These are phyloP conservation scores for Aeminium ludgeri DNA, from an alignment of 495 filamentous ascomycete genomes.

Conservation along the genomic window DNA sequence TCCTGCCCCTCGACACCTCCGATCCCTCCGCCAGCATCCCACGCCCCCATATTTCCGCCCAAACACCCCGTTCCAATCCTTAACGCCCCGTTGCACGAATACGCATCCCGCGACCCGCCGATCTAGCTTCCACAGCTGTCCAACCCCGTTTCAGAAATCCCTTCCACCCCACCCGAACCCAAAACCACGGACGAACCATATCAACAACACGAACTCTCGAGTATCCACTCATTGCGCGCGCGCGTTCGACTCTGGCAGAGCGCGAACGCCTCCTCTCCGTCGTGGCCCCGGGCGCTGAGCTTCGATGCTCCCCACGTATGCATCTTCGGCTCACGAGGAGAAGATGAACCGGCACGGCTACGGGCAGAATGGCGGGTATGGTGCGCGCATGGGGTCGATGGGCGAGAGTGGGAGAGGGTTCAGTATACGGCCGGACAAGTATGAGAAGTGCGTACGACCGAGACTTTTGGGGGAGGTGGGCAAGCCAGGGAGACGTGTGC, in stretches of 20 bases:
- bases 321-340: constrained; percentile 10
- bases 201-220: too few species aligned
- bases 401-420: constrained; percentile 31
- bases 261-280: background rate
- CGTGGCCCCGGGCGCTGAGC: background rate
- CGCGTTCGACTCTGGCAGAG: background rate
- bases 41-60: too few species aligned
- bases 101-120: too few species aligned
- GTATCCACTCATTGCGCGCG: too few species aligned
- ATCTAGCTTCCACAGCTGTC: too few species aligned
- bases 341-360: constrained; percentile 48
- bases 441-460: constrained; percentile 21
- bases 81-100: background rate
- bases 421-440: constrained; percentile 84
- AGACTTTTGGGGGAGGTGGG: too few species aligned
- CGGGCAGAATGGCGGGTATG: background rate
- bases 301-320: constrained; percentile 20
- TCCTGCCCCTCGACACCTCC: background rate
- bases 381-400: background rate
- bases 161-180: background rate
- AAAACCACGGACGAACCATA: background rate
- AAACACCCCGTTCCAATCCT: too few species aligned
- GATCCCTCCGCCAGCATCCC: background rate
- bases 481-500: background rate
- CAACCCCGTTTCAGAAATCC: background rate